These are phyloP conservation scores for Metschnikowia borealis DNA, from an alignment of 805 yeast genomes.

Conservation along the genomic window DNA sequence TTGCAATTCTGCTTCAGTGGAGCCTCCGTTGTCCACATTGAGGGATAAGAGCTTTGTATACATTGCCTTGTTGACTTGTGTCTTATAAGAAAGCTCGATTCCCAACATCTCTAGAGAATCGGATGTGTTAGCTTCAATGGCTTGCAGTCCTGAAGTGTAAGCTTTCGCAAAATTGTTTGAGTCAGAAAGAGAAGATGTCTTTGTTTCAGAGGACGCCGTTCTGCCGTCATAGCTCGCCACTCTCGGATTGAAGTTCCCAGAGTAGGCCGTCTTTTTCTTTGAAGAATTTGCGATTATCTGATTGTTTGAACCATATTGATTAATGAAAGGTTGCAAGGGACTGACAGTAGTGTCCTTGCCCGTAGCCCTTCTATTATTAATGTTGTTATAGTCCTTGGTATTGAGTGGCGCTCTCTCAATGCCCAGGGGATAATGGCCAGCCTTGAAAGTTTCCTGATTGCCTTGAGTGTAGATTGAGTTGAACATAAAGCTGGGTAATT, in stretches of 20 bases:
- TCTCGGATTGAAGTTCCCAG: slow-evolving; percentile 26
- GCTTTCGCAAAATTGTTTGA: background rate
- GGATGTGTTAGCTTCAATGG: background rate
- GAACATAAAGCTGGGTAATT: slow-evolving; percentile 18
- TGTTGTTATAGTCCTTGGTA: slow-evolving; percentile 9
- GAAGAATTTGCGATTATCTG: slow-evolving; percentile 6
- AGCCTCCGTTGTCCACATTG: slow-evolving; percentile 6
- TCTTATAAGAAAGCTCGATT: slow-evolving; percentile 53
- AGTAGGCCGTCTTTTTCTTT: slow-evolving; percentile 10
- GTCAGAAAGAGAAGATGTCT: slow-evolving; percentile 4
- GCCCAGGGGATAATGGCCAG: background rate
- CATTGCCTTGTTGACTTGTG: slow-evolving; percentile 37
- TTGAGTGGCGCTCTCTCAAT: slow-evolving; percentile 3
- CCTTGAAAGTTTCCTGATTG: background rate
- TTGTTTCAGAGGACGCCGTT: slow-evolving; percentile 10
- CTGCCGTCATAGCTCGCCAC: slow-evolving; percentile 10
- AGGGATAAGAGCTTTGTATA: slow-evolving; percentile 29
- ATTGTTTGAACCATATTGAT: slow-evolving; percentile 5
- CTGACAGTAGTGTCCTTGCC: slow-evolving; percentile 6
- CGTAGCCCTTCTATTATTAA: slow-evolving; percentile 7
- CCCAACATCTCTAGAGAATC: slow-evolving; percentile 35
- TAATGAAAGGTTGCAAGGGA: slow-evolving; percentile 5
- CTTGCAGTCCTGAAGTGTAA: background rate
- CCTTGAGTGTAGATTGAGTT: slow-evolving; percentile 7
- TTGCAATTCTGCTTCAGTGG: slow-evolving; percentile 6